Evolutionary conservation across 2,329 filamentous ascomycete species (phyloP).

Genomic region (Dichotomopilus funicola): DNA sequence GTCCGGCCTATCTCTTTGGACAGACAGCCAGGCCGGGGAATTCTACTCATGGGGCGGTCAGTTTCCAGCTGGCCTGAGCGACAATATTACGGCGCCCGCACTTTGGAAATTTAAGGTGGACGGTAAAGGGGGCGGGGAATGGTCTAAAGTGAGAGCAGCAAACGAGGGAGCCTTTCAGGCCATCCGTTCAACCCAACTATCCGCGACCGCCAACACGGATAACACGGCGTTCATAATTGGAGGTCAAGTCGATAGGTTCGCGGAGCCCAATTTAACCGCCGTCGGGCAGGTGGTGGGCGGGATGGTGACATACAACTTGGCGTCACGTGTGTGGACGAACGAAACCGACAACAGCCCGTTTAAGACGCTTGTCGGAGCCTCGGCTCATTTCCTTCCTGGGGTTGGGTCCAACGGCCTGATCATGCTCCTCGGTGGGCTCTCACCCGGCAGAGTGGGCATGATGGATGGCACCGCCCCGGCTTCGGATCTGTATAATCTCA

Average conservation of each 20-base stretch:
- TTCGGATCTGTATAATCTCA: slow-evolving; percentile 12
- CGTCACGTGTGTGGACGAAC: slow-evolving; percentile 10
- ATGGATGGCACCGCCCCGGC: neutral
- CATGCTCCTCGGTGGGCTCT: slow-evolving; percentile 10
- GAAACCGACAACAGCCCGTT: slow-evolving; percentile 11
- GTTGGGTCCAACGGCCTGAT: slow-evolving; percentile 15
- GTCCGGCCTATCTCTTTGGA: slow-evolving; percentile 7
- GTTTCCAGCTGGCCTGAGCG: neutral
- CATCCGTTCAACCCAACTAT: slow-evolving; percentile 1
- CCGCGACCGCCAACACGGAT: slow-evolving; percentile 7
- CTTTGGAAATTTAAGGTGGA: slow-evolving; percentile 17
- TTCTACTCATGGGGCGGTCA: slow-evolving; percentile 17
- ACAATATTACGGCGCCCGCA: neutral
- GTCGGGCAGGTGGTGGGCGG: slow-evolving; percentile 5
- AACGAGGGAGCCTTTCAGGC: slow-evolving; percentile 5
- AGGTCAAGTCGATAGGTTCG: slow-evolving; percentile 9
- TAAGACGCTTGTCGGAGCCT: neutral
- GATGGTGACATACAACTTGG: slow-evolving; percentile 15
- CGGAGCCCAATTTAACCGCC: neutral
- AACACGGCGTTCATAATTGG: slow-evolving; percentile 15
- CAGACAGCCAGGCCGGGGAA: neutral
- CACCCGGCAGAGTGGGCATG: neutral
- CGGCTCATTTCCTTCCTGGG: slow-evolving; percentile 7
- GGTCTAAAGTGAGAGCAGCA: slow-evolving; percentile 1
- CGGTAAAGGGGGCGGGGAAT: slow-evolving; percentile 14